A percentile compares a stretch with the other conserved stretches of the same genome.
phyloP scores from a whole-genome alignment of 768 basidiomycete species.

The Boletales sp. region DNA sequence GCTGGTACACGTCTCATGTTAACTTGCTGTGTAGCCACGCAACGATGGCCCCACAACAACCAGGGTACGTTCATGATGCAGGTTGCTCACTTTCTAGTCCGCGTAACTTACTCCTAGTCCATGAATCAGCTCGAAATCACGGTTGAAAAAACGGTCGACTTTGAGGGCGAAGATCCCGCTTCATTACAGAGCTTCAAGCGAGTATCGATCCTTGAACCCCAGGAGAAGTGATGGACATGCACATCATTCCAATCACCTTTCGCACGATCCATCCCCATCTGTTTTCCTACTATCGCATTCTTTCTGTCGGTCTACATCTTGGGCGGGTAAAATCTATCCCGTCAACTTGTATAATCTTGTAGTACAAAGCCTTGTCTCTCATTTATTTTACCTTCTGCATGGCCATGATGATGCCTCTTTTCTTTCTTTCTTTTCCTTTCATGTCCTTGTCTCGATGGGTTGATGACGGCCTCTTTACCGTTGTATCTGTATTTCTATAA shows the following conservation, averaged over 20 bases:
- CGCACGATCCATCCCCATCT: neutral
- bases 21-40: slow-evolving; percentile 5
- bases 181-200: slow-evolving; percentile 1
- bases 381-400: no score
- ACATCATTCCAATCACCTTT: neutral
- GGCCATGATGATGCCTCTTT: no score
- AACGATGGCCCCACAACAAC: slow-evolving; percentile 6
- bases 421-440: no score
- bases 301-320: no score
- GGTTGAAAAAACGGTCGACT: slow-evolving; percentile 27
- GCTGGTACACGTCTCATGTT: neutral
- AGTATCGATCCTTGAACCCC: slow-evolving; percentile 8
- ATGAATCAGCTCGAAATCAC: slow-evolving; percentile 26
- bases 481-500: no score
- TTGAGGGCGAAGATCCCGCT: slow-evolving; percentile 16
- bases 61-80: slow-evolving; percentile 14
- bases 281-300: no score
- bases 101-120: neutral
- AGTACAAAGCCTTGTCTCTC: no score
- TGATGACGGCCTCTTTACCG: no score
- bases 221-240: slow-evolving; percentile 1
- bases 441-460: no score
- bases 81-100: neutral
- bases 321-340: no score
- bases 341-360: no score